Evolutionary conservation across 148 eudicot species (phyloP), one percentile per base, ranked within the genome.

Genomic region (Talinum fruticosum): DNA sequence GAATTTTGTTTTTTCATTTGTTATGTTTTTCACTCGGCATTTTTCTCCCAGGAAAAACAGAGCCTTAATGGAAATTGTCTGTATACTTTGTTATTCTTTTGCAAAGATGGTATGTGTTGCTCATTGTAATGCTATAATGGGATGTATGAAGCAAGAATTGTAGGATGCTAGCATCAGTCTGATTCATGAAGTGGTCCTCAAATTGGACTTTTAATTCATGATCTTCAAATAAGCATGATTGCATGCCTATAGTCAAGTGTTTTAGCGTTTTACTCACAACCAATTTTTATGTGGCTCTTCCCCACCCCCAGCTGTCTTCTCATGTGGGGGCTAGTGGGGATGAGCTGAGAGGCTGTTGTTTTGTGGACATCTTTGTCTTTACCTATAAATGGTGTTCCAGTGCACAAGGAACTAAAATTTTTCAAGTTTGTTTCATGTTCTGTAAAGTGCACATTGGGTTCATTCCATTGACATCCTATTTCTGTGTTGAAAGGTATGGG

Each of bases 401-500:
- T 41, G 26, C 26, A 24, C 26, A 21, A 24, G 35, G 49, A 37
- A 15, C 44, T 62, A 59, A 59, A 23, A n/a, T 10, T 24, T 67
- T 24, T 16, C 30, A 12, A 44, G 19, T 24, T n/a, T 26, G 26
- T 45, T 30, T 24, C n/a, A 14, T 34, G 5, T 32, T 28, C n/a
- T 32, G 3, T n/a, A 29, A 13, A 68, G 14, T n/a, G 62, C 38
- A 1, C 23, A 30, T 44, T 65, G 34, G n/a, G 37, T 80, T 47
- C 72, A 45, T 72, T 32, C n/a, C 38, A 18, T 75, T 45, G 36
- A 29, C 57, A 14, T 49, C 29, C 16, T 8, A 49, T 75, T 24
- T 53, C 29, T 12, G 3, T n/a, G 37, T 24, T 75, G 37, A 62
- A 75, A 93, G 99, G 89, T 96, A 14, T 96, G 98, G 99, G 98